These are phyloP conservation scores for Lobosporangium transversale DNA, from an alignment of 192 early-diverging fungal species.

Conservation along the genomic window DNA sequence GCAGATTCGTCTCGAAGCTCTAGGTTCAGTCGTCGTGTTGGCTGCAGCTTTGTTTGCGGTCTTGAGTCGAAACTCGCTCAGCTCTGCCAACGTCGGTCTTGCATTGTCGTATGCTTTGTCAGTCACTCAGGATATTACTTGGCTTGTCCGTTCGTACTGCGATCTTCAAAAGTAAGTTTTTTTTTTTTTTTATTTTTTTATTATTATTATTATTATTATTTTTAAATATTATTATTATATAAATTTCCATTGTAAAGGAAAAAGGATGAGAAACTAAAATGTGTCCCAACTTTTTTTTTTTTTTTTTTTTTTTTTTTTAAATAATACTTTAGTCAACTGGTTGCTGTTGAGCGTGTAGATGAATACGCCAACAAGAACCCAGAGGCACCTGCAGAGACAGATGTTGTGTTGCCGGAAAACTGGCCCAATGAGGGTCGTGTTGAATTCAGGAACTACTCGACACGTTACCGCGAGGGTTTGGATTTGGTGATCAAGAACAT, in stretches of 20 bases:
- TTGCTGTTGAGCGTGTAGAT: constrained; percentile 82
- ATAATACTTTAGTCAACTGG: constrained; percentile 70
- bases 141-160: constrained; percentile 86
- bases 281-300: not conserved
- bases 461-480: constrained; percentile 83
- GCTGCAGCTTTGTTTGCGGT: constrained; percentile 81
- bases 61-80: constrained; percentile 63
- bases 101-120: constrained; percentile 74
- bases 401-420: constrained; percentile 58
- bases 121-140: constrained; percentile 85
- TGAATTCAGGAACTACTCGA: constrained; percentile 79
- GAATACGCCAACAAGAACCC: constrained; percentile 83
- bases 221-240: not conserved
- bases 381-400: constrained; percentile 83
- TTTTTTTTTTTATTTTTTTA: not conserved
- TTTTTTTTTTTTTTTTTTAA: not conserved
- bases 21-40: constrained; percentile 84
- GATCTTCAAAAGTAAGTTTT: constrained; percentile 73
- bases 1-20: constrained; percentile 79
- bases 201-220: too few relatives aligned
- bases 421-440: constrained; percentile 86
- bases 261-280: not conserved
- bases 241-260: not conserved
- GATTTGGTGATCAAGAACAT: constrained; percentile 83
- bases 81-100: constrained; percentile 75